Percentiles rank a stretch among this genome's conserved stretches.
Evolutionary conservation across 495 filamentous ascomycete genomes (phyloP).

Genomic region (Astrocystis sublimbata): DNA sequence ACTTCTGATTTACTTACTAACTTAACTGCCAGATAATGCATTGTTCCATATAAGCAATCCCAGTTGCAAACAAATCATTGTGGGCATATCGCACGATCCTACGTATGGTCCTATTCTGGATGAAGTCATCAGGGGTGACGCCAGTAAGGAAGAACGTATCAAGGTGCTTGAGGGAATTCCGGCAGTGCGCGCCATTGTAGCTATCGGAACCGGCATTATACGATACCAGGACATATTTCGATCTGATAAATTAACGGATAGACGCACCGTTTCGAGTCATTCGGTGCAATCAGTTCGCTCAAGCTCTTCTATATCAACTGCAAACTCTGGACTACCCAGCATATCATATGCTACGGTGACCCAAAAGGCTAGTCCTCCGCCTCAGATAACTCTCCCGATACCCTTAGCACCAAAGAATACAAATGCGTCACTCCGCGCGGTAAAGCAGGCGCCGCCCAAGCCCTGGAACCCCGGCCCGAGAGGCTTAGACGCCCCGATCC

Average conservation of each 20-base stretch:
- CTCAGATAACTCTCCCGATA: conserved; percentile 37
- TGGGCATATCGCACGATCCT: conserved; percentile 77
- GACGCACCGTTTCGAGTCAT: conserved; percentile 17
- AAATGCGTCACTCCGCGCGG: conserved; percentile 11
- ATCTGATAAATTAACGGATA: conserved; percentile 52
- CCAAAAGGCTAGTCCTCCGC: conserved; percentile 37
- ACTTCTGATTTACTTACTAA: neutral
- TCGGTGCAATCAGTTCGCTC: conserved; percentile 41
- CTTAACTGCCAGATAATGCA: conserved; percentile 52
- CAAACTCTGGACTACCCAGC: conserved; percentile 12
- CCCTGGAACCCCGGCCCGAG: conserved; percentile 55
- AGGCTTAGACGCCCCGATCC: conserved; percentile 51
- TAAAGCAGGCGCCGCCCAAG: conserved; percentile 17
- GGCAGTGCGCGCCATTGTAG: conserved; percentile 64
- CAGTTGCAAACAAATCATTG: conserved; percentile 78
- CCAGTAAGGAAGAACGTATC: conserved; percentile 56
- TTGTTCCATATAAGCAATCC: conserved; percentile 64
- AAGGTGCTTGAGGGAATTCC: conserved; percentile 75
- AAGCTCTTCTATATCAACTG: conserved; percentile 35
- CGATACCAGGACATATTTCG: conserved; percentile 69
- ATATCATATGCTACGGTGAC: conserved; percentile 39
- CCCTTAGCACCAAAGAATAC: conserved; percentile 19
- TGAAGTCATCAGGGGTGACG: conserved; percentile 54
- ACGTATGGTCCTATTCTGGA: conserved; percentile 72
- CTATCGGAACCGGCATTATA: conserved; percentile 57